These are phyloP conservation scores for Acanthamoeba rhysodes DNA, from an alignment of 208 protist species.

Conservation along the genomic window DNA sequence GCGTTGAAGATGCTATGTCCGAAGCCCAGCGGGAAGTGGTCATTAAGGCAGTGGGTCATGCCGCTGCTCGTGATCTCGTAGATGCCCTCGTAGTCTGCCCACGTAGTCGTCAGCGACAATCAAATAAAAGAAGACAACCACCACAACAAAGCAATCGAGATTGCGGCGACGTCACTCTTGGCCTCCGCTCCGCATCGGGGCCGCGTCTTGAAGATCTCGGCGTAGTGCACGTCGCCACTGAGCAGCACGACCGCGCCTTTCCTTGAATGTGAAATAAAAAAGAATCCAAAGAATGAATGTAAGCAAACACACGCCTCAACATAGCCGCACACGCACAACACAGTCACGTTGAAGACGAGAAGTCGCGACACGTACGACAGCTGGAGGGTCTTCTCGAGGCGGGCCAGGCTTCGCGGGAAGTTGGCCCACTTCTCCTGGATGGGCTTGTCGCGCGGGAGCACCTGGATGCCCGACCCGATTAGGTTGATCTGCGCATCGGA, in stretches of 20 bases:
- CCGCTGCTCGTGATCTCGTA: slow-evolving; percentile 69
- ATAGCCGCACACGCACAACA: too few species aligned
- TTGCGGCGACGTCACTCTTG: not conserved
- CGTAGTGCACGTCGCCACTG: slow-evolving; percentile 65
- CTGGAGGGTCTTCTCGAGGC: not conserved
- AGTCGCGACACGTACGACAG: not conserved
- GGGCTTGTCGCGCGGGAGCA: slow-evolving; percentile 47
- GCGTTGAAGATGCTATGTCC: not conserved
- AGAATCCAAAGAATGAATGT: not conserved
- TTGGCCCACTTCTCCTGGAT: slow-evolving; percentile 45
- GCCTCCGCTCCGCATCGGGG: not conserved
- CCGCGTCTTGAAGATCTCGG: slow-evolving; percentile 52
- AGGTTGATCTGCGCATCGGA: slow-evolving; percentile 34
- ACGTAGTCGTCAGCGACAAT: too few species aligned
- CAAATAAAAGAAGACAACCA: not conserved
- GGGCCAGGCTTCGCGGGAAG: slow-evolving; percentile 4
- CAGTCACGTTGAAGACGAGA: not conserved
- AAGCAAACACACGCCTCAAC: too few species aligned
- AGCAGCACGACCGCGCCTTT: slow-evolving; percentile 28
- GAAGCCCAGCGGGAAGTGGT: slow-evolving; percentile 28
- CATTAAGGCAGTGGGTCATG: slow-evolving; percentile 1
- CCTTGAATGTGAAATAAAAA: not conserved
- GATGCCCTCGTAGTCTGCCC: not conserved
- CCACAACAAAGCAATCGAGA: not conserved
- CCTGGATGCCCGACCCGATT: slow-evolving; percentile 36